Conservation (phyloP, 1,139 yeast genomes). For the Candida gigantensis region DNA sequence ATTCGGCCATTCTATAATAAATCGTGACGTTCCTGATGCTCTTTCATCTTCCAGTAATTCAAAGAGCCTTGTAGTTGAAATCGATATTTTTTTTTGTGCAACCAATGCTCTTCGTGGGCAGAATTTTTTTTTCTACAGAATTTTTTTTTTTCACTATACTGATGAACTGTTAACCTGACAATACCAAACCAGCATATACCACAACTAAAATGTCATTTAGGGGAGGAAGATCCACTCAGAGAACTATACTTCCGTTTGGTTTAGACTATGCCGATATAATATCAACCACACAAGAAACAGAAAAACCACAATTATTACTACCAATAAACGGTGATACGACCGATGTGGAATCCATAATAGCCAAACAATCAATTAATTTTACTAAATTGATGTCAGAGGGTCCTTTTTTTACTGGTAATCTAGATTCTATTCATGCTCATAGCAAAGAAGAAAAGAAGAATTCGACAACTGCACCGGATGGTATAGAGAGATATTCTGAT, state of each 20-base stretch:
- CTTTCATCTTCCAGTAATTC: too few species aligned
- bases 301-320: constrained; percentile 43
- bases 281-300: constrained; percentile 30
- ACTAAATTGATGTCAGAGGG: constrained; percentile 65
- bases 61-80: too few species aligned
- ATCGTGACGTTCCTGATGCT: too few species aligned
- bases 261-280: constrained; percentile 63
- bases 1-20: too few species aligned
- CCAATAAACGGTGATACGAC: constrained; percentile 72
- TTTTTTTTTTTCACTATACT: too few species aligned
- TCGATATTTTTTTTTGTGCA: too few species aligned
- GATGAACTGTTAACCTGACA: too few species aligned
- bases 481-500: constrained; percentile 74
- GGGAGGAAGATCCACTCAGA: constrained; percentile 15
- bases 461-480: constrained; percentile 45
- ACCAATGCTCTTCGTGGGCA: too few species aligned
- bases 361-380: constrained; percentile 65
- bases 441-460: constrained; percentile 17
- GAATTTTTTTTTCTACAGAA: too few species aligned
- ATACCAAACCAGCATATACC: too few species aligned
- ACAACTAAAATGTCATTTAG: constrained; percentile 36
- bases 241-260: constrained; percentile 63
- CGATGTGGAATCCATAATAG: constrained; percentile 56
- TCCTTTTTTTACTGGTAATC: constrained; percentile 71
- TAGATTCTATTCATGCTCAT: constrained; percentile 14